Percentiles rank a stretch among this genome's conserved stretches.
Conservation (phyloP, 805 yeast species). For the Yarrowia yakushimensis region DNA sequence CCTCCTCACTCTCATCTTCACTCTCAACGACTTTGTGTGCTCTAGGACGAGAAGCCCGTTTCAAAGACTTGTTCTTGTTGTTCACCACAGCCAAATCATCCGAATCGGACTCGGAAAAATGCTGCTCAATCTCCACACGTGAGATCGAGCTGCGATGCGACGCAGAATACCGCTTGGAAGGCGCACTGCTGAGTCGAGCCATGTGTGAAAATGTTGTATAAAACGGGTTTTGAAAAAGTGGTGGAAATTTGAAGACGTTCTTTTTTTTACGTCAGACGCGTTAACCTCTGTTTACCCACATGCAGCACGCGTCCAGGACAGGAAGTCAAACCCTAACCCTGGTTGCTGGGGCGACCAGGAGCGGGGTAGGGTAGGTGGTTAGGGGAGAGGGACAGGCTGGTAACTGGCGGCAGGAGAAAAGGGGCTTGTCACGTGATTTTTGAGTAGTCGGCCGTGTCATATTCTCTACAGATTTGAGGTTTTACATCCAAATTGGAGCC, state of each 20-base stretch:
- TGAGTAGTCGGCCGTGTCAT: no score
- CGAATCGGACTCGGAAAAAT: not conserved
- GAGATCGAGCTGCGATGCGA: conserved; percentile 5
- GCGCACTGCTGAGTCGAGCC: conserved; percentile 24
- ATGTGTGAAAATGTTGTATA: not conserved
- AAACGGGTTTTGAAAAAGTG: not conserved
- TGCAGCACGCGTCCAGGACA: not conserved
- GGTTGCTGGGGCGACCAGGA: not conserved
- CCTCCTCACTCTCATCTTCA: not conserved
- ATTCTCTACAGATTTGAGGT: no score
- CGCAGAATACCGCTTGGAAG: conserved; percentile 12
- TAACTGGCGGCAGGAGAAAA: no score
- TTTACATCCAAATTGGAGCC: no score
- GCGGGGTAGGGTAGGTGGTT: no score
- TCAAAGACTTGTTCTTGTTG: not conserved
- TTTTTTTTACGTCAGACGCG: not conserved
- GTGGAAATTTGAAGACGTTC: not conserved
- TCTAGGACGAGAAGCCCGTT: not conserved
- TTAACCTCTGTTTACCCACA: not conserved
- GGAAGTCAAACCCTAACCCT: not conserved
- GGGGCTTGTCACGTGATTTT: not conserved
- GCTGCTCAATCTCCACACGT: conserved; percentile 3
- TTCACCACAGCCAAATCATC: not conserved
- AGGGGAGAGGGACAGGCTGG: no score
- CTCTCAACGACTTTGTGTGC: not conserved